These are phyloP conservation scores for Ceratopteris richardii DNA, from an alignment of 75 land plant species.

Conservation along the genomic window DNA sequence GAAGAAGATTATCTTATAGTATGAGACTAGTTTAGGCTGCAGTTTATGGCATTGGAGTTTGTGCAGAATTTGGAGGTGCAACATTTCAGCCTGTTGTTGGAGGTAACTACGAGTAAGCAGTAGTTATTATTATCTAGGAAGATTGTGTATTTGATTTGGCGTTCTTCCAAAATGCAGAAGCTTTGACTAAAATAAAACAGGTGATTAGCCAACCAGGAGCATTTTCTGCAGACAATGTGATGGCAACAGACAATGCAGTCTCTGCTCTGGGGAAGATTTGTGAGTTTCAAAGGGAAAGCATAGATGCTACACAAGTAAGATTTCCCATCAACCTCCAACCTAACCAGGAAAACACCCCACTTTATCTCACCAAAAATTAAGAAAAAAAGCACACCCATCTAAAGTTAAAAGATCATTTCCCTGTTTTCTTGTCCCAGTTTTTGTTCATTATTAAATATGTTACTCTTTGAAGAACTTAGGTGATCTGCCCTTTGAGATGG, in stretches of 20 bases:
- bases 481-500: too few relatives aligned
- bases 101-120: slow-evolving; percentile 37
- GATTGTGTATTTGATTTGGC: not conserved
- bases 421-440: too few relatives aligned
- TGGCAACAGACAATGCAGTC: slow-evolving; percentile 91
- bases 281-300: slow-evolving; percentile 62
- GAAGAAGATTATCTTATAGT: not conserved
- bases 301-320: slow-evolving; percentile 64
- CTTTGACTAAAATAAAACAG: slow-evolving; percentile 54
- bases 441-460: too few relatives aligned
- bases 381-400: too few relatives aligned
- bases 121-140: not conserved
- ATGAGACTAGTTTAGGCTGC: slow-evolving; percentile 46
- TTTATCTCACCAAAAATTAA: too few relatives aligned
- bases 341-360: too few relatives aligned
- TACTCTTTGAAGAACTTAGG: too few relatives aligned
- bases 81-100: slow-evolving; percentile 69
- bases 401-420: too few relatives aligned
- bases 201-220: slow-evolving; percentile 74
- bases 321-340: too few relatives aligned
- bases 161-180: slow-evolving; percentile 39
- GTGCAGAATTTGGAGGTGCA: slow-evolving; percentile 80
- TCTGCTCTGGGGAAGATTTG: slow-evolving; percentile 84
- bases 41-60: slow-evolving; percentile 83
- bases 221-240: slow-evolving; percentile 46